Evolutionary conservation across 331 rosid species (phyloP), one percentile per base, ranked within the genome.

Genomic region (Quercus phellos): DNA sequence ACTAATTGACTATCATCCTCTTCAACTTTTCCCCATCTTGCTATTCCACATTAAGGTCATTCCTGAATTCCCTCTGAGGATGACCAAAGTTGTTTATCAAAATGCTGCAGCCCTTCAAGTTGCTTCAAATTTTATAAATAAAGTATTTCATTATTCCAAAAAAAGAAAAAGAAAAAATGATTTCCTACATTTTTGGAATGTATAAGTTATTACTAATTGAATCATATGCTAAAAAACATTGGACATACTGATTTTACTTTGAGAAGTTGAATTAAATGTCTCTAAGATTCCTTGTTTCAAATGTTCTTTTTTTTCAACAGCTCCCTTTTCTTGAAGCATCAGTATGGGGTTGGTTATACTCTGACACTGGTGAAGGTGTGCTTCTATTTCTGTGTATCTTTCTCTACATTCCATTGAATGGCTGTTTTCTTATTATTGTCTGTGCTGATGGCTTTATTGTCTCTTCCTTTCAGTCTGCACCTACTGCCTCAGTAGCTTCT

Each of bases 321-420:
- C 82, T 92, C 98, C 56, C 91, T 94, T 82, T 94, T 88, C 89
- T 85, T 94, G 94, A 94, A 94, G 93, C 98, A 90, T 84, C 93
- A 89, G 55, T 94, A 90, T 54, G 98, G 98, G 72, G 98, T 92
- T 73, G 97, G 98, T 70, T 94, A 94, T 87, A 94, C 97, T 76
- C 87, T 94, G 42, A 94, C 98, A 66, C 85, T 94, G 73, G 98
- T 89, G 72, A 94, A 90, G 94, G 97, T 92, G 71, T 84, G 85
- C 26, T 80, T 82, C 79, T 61, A 10, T 73, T 69, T 74, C 60
- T 38, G 3, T 77, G 74, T 12, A 64, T 76, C 43, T 77, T 74
- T 75, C 76, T 24, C 56, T 68, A 58, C 35, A 74, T 76, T 29
- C 72, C 80, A 73, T 64, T 34, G 34, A 64, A 60, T 71, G 51